Base-by-base conservation (phyloP, 2,329 filamentous ascomycete genomes). In the Colletotrichum lupini region DNA sequence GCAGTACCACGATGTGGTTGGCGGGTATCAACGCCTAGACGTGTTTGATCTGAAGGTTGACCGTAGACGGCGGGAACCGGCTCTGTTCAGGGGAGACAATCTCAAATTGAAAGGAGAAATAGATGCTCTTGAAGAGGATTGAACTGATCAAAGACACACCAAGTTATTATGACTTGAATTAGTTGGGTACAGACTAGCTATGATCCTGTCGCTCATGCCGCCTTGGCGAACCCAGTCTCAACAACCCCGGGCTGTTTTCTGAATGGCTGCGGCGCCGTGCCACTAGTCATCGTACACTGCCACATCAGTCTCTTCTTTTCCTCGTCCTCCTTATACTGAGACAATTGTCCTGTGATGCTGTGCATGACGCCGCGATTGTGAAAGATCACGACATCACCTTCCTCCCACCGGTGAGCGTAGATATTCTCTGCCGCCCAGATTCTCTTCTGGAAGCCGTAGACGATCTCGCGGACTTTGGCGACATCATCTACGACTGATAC, bases 331-430 rank as follows among this genome's bases (percentile, higher is more conserved):
- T 80, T 75, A 80, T 26, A 81, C 78, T 1, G 42, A n/a, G 42
- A 6, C 42, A 46, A n/a, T 46, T 46, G 42, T 46, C 42, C 42
- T 2, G 42, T 46, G 16, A 46, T 46, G 16, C 42, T 46, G 16
- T 46, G 42, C 42, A 46, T 46, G 16, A 46, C 42, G 16, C 42
- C 42, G 19, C 42, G 42, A 16, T 46, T 46, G 16, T 46, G 42
- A 6, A 46, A 46, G 19, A 46, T 46, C 5, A 81, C 79, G 9
- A 81, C 62, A 65, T 80, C 79, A 14, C 79, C 80, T 42, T 79
- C 77, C 12, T 76, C 70, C 76, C 77, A 82, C 1, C 72, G 68
- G 74, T 80, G 78, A 1, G 80, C 78, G 69, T 81, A 82, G 2
- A 82, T 77, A 63, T 80, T 77, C 57, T 81, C 77, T 7, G 80